Base-by-base conservation (phyloP, 2,329 filamentous ascomycete genomes). In the Exophiala bonariae region DNA sequence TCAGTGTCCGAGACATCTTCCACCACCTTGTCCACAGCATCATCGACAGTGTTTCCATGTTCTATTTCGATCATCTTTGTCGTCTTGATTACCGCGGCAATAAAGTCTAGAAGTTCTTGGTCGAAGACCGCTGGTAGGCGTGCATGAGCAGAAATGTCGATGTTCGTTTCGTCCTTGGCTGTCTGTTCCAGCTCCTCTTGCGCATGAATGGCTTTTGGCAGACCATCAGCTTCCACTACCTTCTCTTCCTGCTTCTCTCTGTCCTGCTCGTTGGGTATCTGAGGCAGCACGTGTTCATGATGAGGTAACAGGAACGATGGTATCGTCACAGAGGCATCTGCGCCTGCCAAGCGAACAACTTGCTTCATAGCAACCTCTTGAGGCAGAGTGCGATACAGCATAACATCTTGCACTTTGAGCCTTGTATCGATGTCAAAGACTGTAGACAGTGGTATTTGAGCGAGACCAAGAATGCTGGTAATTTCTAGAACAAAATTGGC, bases 41-140 rank as follows among this genome's bases (percentile, higher is more conserved):
- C n/a, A n/a, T n/a, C n/a, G n/a, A n/a, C n/a, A n/a, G n/a, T n/a
- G n/a, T n/a, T n/a, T n/a, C n/a, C n/a, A n/a, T n/a, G n/a, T 55
- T 79, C 75, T 19, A 74, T 63, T 54, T 80, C 77, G 36, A 79
- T 75, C 30, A 80, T 68, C 52, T 80, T 80, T n/a, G 72, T 78
- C 0, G 77, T 76, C 56, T 80, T 80, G n/a, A 79, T 70, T 1
- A 79, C 63, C 1, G 76, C 75, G 1, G 76, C 76, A n/a, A 74
- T 63, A 59, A 78, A 80, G 54, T 77, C 73, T 41, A 80, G 70
- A 3, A 80, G 63, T 16, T 72, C 69, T 50, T 79, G 76, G 47
- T 77, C 69, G 49, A 79, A 76, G 3, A 65, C 61, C 1, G 73
- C 73, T 0, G 77, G 77, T 2, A 80, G 61, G 33, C 71, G 69